These are phyloP conservation scores for Schizosaccharomyces japonicus DNA, from an alignment of 805 yeast species.

Conservation along the genomic window DNA sequence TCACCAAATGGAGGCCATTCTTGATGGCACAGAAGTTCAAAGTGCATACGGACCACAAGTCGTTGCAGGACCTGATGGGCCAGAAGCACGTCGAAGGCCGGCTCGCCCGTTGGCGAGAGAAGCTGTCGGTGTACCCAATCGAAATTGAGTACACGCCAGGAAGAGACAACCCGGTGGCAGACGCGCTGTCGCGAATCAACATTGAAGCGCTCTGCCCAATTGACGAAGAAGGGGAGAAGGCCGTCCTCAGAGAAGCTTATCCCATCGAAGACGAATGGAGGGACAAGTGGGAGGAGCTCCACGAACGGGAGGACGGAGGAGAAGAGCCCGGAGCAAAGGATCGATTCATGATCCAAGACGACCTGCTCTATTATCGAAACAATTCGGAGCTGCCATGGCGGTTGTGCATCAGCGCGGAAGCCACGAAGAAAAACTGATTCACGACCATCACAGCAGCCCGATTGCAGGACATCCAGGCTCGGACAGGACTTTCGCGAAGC, in stretches of 20 bases:
- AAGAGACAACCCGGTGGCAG: constrained; percentile 4
- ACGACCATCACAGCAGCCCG: constrained; percentile 3
- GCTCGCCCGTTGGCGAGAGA: constrained; percentile 6
- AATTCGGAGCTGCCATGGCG: neutral
- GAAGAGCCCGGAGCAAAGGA: too few species aligned
- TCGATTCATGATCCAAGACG: neutral
- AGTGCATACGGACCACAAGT: constrained; percentile 5
- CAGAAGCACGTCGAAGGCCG: neutral
- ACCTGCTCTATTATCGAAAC: neutral
- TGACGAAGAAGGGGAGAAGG: too few species aligned
- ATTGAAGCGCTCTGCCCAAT: too few species aligned
- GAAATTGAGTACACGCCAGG: constrained; percentile 6
- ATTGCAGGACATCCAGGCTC: constrained; percentile 3
- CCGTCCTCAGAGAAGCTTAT: too few species aligned
- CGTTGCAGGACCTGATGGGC: neutral
- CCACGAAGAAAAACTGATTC: neutral
- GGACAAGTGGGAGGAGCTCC: too few species aligned
- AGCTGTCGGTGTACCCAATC: constrained; percentile 5
- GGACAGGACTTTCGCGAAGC: neutral
- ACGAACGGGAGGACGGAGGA: too few species aligned
- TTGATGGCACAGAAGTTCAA: constrained; percentile 3
- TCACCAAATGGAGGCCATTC: constrained; percentile 6
- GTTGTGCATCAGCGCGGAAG: neutral
- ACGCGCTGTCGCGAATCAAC: neutral
- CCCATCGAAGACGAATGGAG: too few species aligned